Evolutionary conservation across 2,329 filamentous ascomycete species (phyloP).

Genomic region (Hypoxylon sp.): DNA sequence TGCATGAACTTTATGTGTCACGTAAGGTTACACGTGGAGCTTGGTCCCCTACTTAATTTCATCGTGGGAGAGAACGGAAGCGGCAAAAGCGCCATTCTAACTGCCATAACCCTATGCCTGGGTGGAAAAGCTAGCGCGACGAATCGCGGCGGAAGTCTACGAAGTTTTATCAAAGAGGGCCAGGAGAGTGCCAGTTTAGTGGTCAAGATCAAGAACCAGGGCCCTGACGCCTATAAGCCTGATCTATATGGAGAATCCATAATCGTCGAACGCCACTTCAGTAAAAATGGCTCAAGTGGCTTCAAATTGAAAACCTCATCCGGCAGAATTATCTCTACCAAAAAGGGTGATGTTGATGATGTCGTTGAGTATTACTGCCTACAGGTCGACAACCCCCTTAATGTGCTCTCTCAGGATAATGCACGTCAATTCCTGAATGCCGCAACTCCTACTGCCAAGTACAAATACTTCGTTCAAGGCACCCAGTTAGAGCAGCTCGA

Average conservation of each 20-base stretch:
- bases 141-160: slow-evolving; percentile 90
- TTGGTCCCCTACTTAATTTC: slow-evolving; percentile 98
- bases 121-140: slow-evolving; percentile 94
- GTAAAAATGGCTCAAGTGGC: slow-evolving; percentile 78
- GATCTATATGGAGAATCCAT: slow-evolving; percentile 89
- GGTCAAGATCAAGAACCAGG: slow-evolving; percentile 92
- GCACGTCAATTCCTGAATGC: slow-evolving; percentile 93
- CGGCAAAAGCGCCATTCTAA: slow-evolving; percentile 95
- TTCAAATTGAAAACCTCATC: slow-evolving; percentile 88
- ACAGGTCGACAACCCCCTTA: slow-evolving; percentile 97
- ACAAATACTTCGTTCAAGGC: slow-evolving; percentile 95
- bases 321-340: slow-evolving; percentile 81
- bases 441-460: slow-evolving; percentile 87
- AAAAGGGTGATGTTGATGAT: slow-evolving; percentile 89
- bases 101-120: slow-evolving; percentile 92
- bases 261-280: slow-evolving; percentile 91
- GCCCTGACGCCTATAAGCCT: slow-evolving; percentile 85
- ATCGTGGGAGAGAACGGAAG: slow-evolving; percentile 98
- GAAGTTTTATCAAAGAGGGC: slow-evolving; percentile 92
- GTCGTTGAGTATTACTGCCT: slow-evolving; percentile 94
- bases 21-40: slow-evolving; percentile 80
- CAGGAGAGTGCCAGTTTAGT: slow-evolving; percentile 81
- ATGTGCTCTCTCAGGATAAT: slow-evolving; percentile 94
- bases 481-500: slow-evolving; percentile 94
- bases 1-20: slow-evolving; percentile 99